Evolutionary conservation across 2,329 filamentous ascomycete genomes (phyloP).

Genomic region (Balansia obtecta): DNA sequence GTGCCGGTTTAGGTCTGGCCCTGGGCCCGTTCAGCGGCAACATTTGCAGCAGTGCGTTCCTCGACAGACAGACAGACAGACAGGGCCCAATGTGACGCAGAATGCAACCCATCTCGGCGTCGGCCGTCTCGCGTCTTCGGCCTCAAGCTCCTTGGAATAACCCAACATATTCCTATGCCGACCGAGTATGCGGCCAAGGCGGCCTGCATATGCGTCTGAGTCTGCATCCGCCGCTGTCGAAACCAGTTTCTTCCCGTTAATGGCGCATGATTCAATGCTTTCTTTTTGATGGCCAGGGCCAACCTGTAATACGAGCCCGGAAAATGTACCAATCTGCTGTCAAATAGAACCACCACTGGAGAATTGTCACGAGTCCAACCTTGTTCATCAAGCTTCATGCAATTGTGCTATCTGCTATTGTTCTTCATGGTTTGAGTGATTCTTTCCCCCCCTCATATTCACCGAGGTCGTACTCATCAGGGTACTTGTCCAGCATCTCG

Average conservation of each 20-base stretch:
- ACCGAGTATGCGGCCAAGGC: no score
- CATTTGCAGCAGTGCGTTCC: not conserved
- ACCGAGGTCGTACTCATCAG: constrained; percentile 77
- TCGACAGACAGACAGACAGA: not conserved
- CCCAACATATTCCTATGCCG: no score
- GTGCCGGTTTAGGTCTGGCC: not conserved
- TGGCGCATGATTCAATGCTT: not conserved
- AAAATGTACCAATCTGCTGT: not conserved
- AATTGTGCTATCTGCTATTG: no score
- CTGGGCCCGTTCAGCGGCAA: not conserved
- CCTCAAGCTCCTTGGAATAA: no score
- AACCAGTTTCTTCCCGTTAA: not conserved
- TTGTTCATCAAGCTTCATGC: not conserved
- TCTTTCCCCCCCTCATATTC: constrained; percentile 63
- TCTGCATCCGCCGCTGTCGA: no score
- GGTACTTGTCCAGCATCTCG: constrained; percentile 72
- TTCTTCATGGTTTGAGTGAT: constrained; percentile 34
- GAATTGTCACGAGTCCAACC: not conserved
- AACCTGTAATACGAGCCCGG: not conserved
- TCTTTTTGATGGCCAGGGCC: not conserved
- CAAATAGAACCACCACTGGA: not conserved
- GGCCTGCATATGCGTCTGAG: no score
- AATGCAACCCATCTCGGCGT: no score
- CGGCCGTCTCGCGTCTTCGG: no score
- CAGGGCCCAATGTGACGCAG: no score